Evolutionary conservation across 305 asterid genomes (phyloP).

Genomic region (Rubia peregrina): DNA sequence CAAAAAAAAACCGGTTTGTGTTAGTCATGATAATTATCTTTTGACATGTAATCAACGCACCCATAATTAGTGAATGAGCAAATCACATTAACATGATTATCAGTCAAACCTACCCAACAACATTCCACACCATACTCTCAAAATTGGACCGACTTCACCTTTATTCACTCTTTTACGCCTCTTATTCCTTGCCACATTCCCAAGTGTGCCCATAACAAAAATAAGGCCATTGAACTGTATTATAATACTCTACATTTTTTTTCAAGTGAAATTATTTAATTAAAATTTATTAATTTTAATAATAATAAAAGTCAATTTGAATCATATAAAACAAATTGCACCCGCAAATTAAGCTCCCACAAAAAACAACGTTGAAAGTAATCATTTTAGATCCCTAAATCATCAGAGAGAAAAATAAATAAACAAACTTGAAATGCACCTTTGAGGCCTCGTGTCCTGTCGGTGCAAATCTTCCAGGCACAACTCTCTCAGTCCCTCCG

Average conservation of each 20-base stretch:
- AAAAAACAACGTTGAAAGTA: neutral
- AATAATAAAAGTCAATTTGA: no score
- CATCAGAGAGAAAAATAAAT: no score
- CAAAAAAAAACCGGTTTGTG: neutral
- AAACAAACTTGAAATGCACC: neutral
- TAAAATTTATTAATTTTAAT: no score
- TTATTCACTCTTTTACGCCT: neutral
- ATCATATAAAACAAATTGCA: neutral
- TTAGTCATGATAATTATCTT: neutral
- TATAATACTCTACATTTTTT: no score
- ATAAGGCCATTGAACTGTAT: neutral
- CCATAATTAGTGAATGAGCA: neutral
- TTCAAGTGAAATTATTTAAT: no score
- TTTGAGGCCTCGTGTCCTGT: conserved; percentile 10
- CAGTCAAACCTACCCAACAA: neutral
- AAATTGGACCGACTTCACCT: conserved; percentile 5
- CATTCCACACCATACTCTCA: conserved; percentile 5
- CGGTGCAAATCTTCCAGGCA: conserved; percentile 14
- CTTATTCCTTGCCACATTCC: conserved; percentile 2
- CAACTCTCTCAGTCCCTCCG: neutral
- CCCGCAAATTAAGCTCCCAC: neutral
- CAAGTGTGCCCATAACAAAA: neutral
- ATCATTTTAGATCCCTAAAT: neutral
- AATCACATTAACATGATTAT: neutral
- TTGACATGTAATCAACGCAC: neutral